Evolutionary conservation across 2,329 filamentous ascomycete genomes (phyloP).

Genomic region (Xenoacremonium recifei): DNA sequence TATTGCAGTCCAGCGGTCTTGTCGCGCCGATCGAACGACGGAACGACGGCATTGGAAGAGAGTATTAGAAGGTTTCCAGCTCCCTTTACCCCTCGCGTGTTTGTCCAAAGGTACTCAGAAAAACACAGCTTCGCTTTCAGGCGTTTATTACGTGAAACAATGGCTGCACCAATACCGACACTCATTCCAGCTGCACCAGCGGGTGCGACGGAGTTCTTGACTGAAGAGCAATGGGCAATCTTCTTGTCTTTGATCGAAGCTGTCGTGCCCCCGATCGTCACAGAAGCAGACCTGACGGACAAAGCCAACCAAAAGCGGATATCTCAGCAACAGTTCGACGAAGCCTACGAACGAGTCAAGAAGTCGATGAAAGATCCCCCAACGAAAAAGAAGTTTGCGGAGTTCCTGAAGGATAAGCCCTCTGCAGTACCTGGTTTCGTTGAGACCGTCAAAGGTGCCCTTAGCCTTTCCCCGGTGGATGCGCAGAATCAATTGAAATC

Average conservation of each 20-base stretch:
- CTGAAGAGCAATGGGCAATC: constrained; percentile 51
- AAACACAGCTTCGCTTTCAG: too few species aligned
- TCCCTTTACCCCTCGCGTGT: too few species aligned
- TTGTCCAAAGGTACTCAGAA: too few species aligned
- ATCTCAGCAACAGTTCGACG: constrained; percentile 47
- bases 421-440: constrained; percentile 53
- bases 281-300: constrained; percentile 38
- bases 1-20: too few species aligned
- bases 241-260: constrained; percentile 55
- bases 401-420: constrained; percentile 52
- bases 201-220: constrained; percentile 41
- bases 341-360: constrained; percentile 39
- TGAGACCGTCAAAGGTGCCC: constrained; percentile 43
- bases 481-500: constrained; percentile 35
- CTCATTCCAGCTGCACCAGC: too few species aligned
- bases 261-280: constrained; percentile 57
- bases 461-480: constrained; percentile 34
- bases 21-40: too few species aligned
- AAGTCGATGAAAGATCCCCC: constrained; percentile 37
- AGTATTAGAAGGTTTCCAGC: too few species aligned
- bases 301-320: constrained; percentile 42
- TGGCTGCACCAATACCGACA: too few species aligned
- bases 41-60: too few species aligned
- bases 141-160: too few species aligned
- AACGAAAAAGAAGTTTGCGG: constrained; percentile 43